Evolutionary conservation across 108 stramenopile species (phyloP).

Genomic region (Nitzschia sp.): DNA sequence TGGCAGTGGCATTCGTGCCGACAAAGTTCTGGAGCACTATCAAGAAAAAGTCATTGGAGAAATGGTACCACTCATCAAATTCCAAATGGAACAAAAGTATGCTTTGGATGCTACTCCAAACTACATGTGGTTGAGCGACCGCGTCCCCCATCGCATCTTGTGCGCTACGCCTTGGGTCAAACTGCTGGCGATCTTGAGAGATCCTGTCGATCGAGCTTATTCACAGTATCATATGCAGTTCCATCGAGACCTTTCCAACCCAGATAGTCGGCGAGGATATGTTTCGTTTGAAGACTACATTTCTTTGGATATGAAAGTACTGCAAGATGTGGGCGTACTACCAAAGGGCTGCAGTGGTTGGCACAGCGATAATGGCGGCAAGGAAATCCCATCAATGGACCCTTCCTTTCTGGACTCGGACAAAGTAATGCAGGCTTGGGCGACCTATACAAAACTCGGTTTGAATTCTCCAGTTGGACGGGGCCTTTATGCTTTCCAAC

Average conservation of each 20-base stretch:
- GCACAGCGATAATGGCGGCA: not conserved
- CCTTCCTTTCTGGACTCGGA: conserved; percentile 14
- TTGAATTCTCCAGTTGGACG: conserved; percentile 69
- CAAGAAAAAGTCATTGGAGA: conserved; percentile 8
- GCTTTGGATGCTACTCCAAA: conserved; percentile 31
- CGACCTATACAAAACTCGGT: conserved; percentile 53
- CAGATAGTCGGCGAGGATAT: conserved; percentile 50
- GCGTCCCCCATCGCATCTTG: not conserved
- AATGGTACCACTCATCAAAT: conserved; percentile 31
- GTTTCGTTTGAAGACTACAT: conserved; percentile 52
- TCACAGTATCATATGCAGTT: conserved; percentile 86
- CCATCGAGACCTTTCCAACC: not conserved
- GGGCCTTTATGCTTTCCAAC: conserved; percentile 85
- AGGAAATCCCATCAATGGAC: not conserved
- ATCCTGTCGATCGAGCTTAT: conserved; percentile 87
- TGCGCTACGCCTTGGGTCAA: conserved; percentile 36
- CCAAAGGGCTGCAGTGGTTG: conserved; percentile 31
- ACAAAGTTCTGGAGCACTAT: not conserved
- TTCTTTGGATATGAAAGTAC: conserved; percentile 56
- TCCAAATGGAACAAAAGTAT: conserved; percentile 76
- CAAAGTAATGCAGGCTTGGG: conserved; percentile 51
- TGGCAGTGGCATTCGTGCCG: not conserved
- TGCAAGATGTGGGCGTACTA: conserved; percentile 58
- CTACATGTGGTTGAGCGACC: conserved; percentile 19
- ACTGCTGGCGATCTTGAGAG: conserved; percentile 82